Evolutionary conservation across 208 protist genomes (phyloP).

Genomic region (Leishmania major): DNA sequence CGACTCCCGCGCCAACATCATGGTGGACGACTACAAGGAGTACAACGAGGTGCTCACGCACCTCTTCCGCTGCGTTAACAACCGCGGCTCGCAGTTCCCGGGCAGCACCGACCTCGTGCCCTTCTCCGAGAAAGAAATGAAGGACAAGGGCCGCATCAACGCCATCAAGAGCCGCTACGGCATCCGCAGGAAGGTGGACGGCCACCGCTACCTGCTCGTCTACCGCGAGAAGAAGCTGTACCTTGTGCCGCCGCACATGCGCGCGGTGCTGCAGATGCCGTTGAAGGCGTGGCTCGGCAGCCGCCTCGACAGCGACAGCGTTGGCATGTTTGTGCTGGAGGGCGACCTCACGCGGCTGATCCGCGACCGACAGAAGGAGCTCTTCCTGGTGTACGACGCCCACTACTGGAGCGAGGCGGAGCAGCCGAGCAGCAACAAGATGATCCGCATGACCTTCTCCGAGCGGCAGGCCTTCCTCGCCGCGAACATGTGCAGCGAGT

Average conservation of each 20-base stretch:
- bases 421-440: constrained; percentile 45
- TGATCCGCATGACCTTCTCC: constrained; percentile 60
- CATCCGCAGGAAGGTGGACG: constrained; percentile 68
- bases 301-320: constrained; percentile 32
- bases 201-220: constrained; percentile 60
- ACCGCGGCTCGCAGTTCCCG: constrained; percentile 62
- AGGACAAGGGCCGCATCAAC: constrained; percentile 68
- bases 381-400: constrained; percentile 78
- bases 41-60: constrained; percentile 65
- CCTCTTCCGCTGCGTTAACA: constrained; percentile 63
- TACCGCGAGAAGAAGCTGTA: constrained; percentile 47
- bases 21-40: constrained; percentile 76
- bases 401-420: constrained; percentile 74
- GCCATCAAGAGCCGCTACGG: constrained; percentile 64
- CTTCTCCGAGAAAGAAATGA: constrained; percentile 73
- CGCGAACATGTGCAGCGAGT: constrained; percentile 52
- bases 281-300: constrained; percentile 64
- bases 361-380: constrained; percentile 57
- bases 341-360: constrained; percentile 63
- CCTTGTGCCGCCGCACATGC: constrained; percentile 81
- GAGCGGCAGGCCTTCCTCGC: constrained; percentile 65
- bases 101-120: constrained; percentile 53
- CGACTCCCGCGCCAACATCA: constrained; percentile 52
- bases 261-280: constrained; percentile 68
- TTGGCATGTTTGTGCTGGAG: constrained; percentile 71